Conservation (phyloP, 2,329 filamentous ascomycete species). For the Exophiala oligosperma region DNA sequence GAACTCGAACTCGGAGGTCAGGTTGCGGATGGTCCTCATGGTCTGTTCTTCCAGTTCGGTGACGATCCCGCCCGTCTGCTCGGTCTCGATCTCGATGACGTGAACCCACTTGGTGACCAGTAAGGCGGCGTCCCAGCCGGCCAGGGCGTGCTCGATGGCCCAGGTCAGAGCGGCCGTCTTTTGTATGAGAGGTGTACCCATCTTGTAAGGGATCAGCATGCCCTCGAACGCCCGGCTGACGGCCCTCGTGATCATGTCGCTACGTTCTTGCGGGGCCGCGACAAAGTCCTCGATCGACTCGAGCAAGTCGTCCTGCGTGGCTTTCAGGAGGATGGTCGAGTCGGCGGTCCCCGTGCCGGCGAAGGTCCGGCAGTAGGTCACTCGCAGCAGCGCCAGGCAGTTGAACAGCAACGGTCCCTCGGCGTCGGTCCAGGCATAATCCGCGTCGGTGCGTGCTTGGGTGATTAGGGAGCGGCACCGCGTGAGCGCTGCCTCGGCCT, state of each 20-base stretch:
- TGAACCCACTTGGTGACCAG: conserved; percentile 38
- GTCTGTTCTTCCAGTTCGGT: conserved; percentile 31
- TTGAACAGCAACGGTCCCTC: conserved; percentile 38
- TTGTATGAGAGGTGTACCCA: conserved; percentile 32
- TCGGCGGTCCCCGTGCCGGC: conserved; percentile 33
- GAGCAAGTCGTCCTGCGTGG: conserved; percentile 30
- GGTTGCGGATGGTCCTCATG: conserved; percentile 28
- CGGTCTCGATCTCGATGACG: conserved; percentile 30
- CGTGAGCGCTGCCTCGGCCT: conserved; percentile 32
- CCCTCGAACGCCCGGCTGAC: conserved; percentile 34
- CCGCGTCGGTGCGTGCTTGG: conserved; percentile 72
- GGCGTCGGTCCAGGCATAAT: conserved; percentile 63
- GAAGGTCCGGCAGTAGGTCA: conserved; percentile 35
- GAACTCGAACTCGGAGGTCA: conserved; percentile 31
- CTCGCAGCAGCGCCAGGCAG: conserved; percentile 35
- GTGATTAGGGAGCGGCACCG: conserved; percentile 36
- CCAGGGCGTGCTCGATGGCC: conserved; percentile 37
- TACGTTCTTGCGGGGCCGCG: conserved; percentile 28
- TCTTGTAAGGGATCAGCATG: conserved; percentile 32
- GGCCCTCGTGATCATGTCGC: conserved; percentile 31
- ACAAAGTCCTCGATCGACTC: conserved; percentile 31
- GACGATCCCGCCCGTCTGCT: conserved; percentile 10
- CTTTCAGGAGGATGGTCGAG: conserved; percentile 33
- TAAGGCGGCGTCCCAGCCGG: conserved; percentile 36
- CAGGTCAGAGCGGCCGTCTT: conserved; percentile 37